Percentiles rank a stretch among this genome's conserved stretches.
Evolutionary conservation across 495 filamentous ascomycete species (phyloP).

Genomic region (Neurospora sp.): DNA sequence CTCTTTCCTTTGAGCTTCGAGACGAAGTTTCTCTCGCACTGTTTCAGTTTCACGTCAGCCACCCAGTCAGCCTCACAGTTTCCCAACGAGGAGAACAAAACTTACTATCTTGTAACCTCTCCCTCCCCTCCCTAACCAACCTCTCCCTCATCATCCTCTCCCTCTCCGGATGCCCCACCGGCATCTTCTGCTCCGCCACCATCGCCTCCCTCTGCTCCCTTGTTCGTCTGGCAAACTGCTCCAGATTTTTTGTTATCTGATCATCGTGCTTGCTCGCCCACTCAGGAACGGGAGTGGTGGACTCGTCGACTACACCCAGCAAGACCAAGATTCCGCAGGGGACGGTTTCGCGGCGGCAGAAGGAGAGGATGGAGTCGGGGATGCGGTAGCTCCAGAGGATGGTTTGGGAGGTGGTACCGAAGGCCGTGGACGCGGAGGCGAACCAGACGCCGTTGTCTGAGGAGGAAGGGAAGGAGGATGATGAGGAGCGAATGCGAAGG

Average conservation of each 20-base stretch:
- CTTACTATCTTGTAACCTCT: slow-evolving; percentile 31
- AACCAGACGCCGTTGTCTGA: slow-evolving; percentile 46
- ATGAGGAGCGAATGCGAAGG: slow-evolving; percentile 20
- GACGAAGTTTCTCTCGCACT: slow-evolving; percentile 28
- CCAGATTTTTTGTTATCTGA: slow-evolving; percentile 25
- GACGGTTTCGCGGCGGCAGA: slow-evolving; percentile 42
- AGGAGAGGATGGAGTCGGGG: slow-evolving; percentile 39
- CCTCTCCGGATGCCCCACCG: slow-evolving; percentile 28
- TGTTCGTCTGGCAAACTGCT: slow-evolving; percentile 24
- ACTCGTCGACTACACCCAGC: slow-evolving; percentile 39
- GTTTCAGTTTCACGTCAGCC: background rate
- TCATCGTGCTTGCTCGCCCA: slow-evolving; percentile 42
- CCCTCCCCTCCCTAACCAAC: slow-evolving; percentile 27
- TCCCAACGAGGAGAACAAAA: no score
- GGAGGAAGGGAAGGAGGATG: slow-evolving; percentile 23
- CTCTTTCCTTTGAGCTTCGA: slow-evolving; percentile 31
- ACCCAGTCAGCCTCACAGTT: no score
- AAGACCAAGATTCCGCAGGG: slow-evolving; percentile 54
- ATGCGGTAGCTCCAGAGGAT: slow-evolving; percentile 53
- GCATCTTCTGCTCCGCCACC: slow-evolving; percentile 33
- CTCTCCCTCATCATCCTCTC: slow-evolving; percentile 26
- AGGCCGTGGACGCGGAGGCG: slow-evolving; percentile 42
- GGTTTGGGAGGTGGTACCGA: slow-evolving; percentile 39
- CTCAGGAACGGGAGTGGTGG: slow-evolving; percentile 35
- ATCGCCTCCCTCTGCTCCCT: slow-evolving; percentile 32